Conservation (phyloP, 2,329 filamentous ascomycete species). For the Aspergillus latus region DNA sequence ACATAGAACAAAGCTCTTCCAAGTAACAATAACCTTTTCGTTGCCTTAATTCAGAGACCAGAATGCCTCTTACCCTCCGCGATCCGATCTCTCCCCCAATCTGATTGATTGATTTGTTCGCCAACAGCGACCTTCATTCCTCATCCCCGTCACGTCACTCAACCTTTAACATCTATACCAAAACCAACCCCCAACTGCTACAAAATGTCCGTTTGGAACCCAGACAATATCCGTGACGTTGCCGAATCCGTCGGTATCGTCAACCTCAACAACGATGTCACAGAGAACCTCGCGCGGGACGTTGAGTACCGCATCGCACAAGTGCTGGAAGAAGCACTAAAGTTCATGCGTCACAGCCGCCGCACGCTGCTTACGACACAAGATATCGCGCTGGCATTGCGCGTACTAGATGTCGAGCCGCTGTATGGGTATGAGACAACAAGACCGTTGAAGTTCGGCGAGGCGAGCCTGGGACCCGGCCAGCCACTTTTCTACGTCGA, state of each 20-base stretch:
- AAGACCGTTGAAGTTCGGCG: constrained; percentile 82
- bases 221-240: constrained; percentile 92
- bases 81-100: not conserved
- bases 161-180: constrained; percentile 8
- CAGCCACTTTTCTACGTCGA: constrained; percentile 97
- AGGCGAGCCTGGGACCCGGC: constrained; percentile 87
- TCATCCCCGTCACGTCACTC: not conserved
- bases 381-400: constrained; percentile 82
- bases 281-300: constrained; percentile 84
- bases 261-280: constrained; percentile 77
- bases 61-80: constrained; percentile 8
- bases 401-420: constrained; percentile 86
- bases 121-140: not conserved
- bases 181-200: not conserved
- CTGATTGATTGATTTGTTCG: not conserved
- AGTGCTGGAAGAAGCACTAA: constrained; percentile 88
- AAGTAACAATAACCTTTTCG: not conserved
- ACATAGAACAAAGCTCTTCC: not conserved
- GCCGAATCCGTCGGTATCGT: constrained; percentile 92
- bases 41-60: not conserved
- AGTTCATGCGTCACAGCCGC: constrained; percentile 90
- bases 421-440: constrained; percentile 96
- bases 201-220: constrained; percentile 78
- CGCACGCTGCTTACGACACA: constrained; percentile 85
- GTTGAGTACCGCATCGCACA: constrained; percentile 94